Percentiles rank a stretch among this genome's conserved stretches.
Conservation (phyloP, 1,284 basidiomycete species). For the Peniophora sp. region DNA sequence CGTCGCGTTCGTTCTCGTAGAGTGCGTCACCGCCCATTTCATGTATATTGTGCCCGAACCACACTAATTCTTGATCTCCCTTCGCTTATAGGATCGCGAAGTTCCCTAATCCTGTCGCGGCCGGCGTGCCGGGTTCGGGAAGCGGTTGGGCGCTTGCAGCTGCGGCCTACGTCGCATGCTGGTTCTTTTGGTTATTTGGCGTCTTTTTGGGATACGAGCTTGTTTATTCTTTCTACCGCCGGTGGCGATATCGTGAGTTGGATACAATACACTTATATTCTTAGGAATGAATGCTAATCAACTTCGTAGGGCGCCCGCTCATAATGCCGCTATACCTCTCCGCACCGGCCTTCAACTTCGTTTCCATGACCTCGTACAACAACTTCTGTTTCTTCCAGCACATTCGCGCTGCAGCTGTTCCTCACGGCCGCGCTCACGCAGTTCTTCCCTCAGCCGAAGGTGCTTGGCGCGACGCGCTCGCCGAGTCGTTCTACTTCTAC, state of each 20-base stretch:
- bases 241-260: conserved; percentile 78
- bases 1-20: conserved; percentile 64
- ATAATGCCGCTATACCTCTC: conserved; percentile 80
- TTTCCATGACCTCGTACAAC: conserved; percentile 68
- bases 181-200: conserved; percentile 65
- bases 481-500: conserved; percentile 73
- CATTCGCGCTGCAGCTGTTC: conserved; percentile 62
- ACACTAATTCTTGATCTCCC: conserved; percentile 6
- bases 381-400: conserved; percentile 80
- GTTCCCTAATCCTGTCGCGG: conserved; percentile 58
- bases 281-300: neutral
- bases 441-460: conserved; percentile 44
- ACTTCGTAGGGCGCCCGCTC: conserved; percentile 59
- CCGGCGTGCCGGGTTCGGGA: conserved; percentile 59
- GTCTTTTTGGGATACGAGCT: conserved; percentile 78
- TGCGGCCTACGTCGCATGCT: conserved; percentile 75
- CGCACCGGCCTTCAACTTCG: conserved; percentile 64
- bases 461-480: conserved; percentile 53
- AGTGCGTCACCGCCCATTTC: conserved; percentile 42
- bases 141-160: conserved; percentile 70
- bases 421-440: conserved; percentile 40
- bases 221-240: conserved; percentile 68
- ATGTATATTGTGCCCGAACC: conserved; percentile 1
- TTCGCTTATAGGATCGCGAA: conserved; percentile 46
- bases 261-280: conserved; percentile 3